A percentile compares a stretch with the other conserved stretches of the same genome.
phyloP scores from a whole-genome alignment of 352 stramenopile species.

The Globisporangium solare region DNA sequence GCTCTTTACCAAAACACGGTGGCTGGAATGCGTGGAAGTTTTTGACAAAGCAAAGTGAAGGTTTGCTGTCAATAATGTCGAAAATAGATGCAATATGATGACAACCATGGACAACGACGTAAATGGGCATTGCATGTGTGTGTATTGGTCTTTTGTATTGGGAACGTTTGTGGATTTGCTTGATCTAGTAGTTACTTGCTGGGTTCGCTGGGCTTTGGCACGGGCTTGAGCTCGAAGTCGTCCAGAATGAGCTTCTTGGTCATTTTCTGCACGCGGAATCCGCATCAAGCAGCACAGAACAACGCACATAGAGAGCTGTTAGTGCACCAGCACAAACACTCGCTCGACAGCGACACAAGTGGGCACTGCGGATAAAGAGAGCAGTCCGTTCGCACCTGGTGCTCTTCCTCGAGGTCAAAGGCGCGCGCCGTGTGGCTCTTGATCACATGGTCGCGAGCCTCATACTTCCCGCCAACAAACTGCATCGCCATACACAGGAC shows the following conservation, averaged over 20 bases:
- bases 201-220: conserved; percentile 50
- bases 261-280: conserved; percentile 56
- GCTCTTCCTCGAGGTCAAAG: conserved; percentile 84
- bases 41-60: too few species aligned
- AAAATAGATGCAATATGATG: too few species aligned
- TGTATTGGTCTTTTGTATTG: too few species aligned
- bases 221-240: conserved; percentile 84
- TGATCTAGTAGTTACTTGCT: conserved; percentile 5
- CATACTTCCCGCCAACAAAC: conserved; percentile 83
- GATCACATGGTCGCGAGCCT: conserved; percentile 72
- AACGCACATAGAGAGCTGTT: not conserved
- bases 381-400: conserved; percentile 43
- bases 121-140: too few species aligned
- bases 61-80: too few species aligned
- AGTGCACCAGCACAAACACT: too few species aligned
- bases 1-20: too few species aligned
- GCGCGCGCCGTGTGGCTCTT: conserved; percentile 78
- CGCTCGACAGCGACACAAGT: not conserved
- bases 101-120: too few species aligned
- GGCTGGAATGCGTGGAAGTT: too few species aligned
- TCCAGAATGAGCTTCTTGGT: conserved; percentile 76
- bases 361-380: too few species aligned
- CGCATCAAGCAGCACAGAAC: not conserved
- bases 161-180: too few species aligned
- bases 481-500: conserved; percentile 16